phyloP scores from a whole-genome alignment of 495 filamentous ascomycete genomes.

The Lasiosphaeriaceae sp. region DNA sequence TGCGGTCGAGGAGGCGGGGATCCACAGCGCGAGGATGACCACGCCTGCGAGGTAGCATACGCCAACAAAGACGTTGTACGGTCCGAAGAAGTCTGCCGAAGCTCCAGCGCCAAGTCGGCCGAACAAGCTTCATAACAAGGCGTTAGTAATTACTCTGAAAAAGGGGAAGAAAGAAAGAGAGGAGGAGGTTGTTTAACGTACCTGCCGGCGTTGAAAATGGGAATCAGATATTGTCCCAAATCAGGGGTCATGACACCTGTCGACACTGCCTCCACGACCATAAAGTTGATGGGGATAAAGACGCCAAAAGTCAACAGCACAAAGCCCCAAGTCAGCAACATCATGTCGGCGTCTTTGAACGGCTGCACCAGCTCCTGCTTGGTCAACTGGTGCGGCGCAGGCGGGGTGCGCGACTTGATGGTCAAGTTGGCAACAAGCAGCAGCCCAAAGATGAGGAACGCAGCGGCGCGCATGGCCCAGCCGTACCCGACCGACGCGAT shows the following conservation, averaged over 20 bases:
- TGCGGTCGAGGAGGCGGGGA: slow-evolving; percentile 54
- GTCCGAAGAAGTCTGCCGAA: slow-evolving; percentile 66
- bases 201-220: slow-evolving; percentile 71
- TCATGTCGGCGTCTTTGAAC: slow-evolving; percentile 35
- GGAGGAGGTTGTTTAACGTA: slow-evolving; percentile 45
- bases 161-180: slow-evolving; percentile 65
- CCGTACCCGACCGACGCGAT: slow-evolving; percentile 62
- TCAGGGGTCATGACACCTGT: slow-evolving; percentile 50
- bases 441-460: slow-evolving; percentile 64
- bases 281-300: slow-evolving; percentile 71
- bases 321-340: slow-evolving; percentile 31
- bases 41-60: slow-evolving; percentile 58
- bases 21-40: slow-evolving; percentile 65
- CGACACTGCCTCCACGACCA: slow-evolving; percentile 44
- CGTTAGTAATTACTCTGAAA: slow-evolving; percentile 36
- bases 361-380: slow-evolving; percentile 42
- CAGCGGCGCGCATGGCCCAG: slow-evolving; percentile 69
- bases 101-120: slow-evolving; percentile 74
- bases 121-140: slow-evolving; percentile 44
- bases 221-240: slow-evolving; percentile 61
- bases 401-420: slow-evolving; percentile 60
- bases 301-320: slow-evolving; percentile 70
- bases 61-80: slow-evolving; percentile 69
- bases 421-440: slow-evolving; percentile 60
- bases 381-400: slow-evolving; percentile 45